These are phyloP conservation scores for Mycena albidolilacea DNA, from an alignment of 768 basidiomycete genomes.

Conservation along the genomic window DNA sequence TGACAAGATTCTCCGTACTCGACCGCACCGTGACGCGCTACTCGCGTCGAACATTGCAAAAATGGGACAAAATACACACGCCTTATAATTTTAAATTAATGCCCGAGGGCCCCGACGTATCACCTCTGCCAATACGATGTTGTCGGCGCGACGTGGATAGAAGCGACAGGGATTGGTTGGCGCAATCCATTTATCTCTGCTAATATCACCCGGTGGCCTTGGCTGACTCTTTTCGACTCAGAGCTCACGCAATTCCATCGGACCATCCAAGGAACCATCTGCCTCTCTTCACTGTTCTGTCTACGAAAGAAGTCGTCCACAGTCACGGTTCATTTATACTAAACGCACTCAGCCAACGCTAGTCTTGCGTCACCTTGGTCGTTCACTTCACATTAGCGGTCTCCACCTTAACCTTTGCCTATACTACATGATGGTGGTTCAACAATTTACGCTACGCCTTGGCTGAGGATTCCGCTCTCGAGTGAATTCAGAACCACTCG, in stretches of 20 bases:
- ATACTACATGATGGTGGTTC: too few relatives aligned
- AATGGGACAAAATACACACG: conserved; percentile 1
- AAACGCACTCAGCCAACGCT: too few relatives aligned
- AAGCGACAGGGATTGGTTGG: not conserved
- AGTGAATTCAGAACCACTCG: too few relatives aligned
- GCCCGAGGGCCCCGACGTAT: not conserved
- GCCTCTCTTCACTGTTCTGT: not conserved
- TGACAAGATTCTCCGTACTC: conserved; percentile 4
- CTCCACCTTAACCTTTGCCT: too few relatives aligned
- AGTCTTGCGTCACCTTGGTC: too few relatives aligned
- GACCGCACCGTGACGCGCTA: not conserved
- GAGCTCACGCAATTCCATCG: too few relatives aligned
- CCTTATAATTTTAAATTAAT: not conserved
- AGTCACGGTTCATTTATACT: too few relatives aligned
- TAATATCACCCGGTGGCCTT: not conserved
- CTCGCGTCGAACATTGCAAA: not conserved
- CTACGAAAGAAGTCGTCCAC: too few relatives aligned
- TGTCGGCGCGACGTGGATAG: not conserved
- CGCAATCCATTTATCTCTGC: not conserved
- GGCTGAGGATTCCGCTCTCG: too few relatives aligned
- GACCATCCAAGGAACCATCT: too few relatives aligned
- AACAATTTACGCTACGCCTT: too few relatives aligned
- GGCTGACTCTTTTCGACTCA: not conserved
- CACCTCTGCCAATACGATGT: not conserved
- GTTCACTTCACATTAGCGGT: too few relatives aligned